These are phyloP conservation scores for Wallacemonas sp. DNA, from an alignment of 208 protist species.

Conservation along the genomic window DNA sequence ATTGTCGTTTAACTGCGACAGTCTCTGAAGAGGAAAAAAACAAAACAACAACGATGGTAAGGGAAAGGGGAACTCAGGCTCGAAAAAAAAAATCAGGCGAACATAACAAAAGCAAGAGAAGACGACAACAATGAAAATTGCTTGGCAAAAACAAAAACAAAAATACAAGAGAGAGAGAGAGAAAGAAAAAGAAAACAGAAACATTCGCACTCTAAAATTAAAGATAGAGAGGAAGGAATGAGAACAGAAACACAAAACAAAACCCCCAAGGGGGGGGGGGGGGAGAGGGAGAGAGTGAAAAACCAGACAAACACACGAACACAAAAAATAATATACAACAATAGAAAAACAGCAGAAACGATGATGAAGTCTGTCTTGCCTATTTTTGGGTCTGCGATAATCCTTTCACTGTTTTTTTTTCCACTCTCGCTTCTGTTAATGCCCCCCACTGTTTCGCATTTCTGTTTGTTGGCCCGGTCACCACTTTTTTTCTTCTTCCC, in stretches of 20 bases:
- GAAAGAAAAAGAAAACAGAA: constrained; percentile 2
- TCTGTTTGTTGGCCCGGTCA: no score
- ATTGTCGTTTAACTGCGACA: no score
- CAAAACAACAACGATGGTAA: no score
- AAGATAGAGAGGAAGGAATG: not conserved
- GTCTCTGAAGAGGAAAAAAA: no score
- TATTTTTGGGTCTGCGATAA: no score
- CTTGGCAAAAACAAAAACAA: not conserved
- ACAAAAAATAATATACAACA: not conserved
- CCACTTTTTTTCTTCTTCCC: constrained; percentile 5
- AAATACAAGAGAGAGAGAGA: constrained; percentile 11
- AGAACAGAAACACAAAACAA: constrained; percentile 7
- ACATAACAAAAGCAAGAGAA: no score
- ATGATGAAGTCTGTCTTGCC: no score
- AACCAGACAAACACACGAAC: constrained; percentile 10
- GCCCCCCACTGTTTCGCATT: no score
- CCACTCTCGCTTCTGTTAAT: no score
- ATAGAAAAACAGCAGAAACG: not conserved
- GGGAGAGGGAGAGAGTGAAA: not conserved
- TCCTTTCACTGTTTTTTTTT: not conserved
- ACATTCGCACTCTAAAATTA: not conserved
- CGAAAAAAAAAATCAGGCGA: no score
- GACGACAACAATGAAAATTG: not conserved
- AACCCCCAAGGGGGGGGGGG: not conserved
- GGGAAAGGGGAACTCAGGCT: no score